Conservation (phyloP, 2,329 filamentous ascomycete genomes). For the Aspergillus melleus region DNA sequence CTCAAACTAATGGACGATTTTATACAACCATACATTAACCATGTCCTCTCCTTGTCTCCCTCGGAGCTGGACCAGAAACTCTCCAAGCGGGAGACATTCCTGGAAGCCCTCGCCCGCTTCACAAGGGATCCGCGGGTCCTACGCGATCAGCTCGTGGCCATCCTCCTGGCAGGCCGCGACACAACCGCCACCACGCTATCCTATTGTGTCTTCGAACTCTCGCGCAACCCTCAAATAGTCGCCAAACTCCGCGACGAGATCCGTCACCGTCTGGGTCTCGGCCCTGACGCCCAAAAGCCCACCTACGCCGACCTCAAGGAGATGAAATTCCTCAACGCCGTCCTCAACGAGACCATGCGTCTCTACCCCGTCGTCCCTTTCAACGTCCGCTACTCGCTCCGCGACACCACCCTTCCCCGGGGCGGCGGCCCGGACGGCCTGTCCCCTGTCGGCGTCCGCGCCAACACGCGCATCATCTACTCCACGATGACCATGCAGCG, state of each 20-base stretch:
- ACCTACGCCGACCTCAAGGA: conserved; percentile 80
- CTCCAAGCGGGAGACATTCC: conserved; percentile 76
- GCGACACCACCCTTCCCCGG: conserved; percentile 71
- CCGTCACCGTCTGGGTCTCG: conserved; percentile 62
- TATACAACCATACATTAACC: conserved; percentile 74
- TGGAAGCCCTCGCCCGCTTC: conserved; percentile 79
- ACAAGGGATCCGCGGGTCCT: conserved; percentile 66
- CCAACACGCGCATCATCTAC: conserved; percentile 51
- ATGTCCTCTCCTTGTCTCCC: conserved; percentile 66
- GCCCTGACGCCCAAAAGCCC: conserved; percentile 47
- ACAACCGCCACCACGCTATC: conserved; percentile 81
- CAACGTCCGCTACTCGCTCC: conserved; percentile 71
- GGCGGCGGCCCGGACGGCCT: conserved; percentile 56
- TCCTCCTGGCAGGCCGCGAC: conserved; percentile 79
- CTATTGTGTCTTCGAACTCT: conserved; percentile 81
- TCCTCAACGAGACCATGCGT: conserved; percentile 75
- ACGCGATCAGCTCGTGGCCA: conserved; percentile 79
- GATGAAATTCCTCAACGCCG: conserved; percentile 75
- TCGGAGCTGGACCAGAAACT: conserved; percentile 71
- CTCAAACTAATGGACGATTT: conserved; percentile 73
- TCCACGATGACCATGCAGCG: conserved; percentile 56
- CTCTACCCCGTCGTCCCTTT: conserved; percentile 77
- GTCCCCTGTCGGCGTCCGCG: conserved; percentile 47
- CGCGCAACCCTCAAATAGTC: conserved; percentile 67
- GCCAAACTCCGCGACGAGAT: conserved; percentile 73